Percentiles rank a stretch among this genome's conserved stretches.
Evolutionary conservation across 768 basidiomycete genomes (phyloP).

Genomic region (Naematelia aurantialba): DNA sequence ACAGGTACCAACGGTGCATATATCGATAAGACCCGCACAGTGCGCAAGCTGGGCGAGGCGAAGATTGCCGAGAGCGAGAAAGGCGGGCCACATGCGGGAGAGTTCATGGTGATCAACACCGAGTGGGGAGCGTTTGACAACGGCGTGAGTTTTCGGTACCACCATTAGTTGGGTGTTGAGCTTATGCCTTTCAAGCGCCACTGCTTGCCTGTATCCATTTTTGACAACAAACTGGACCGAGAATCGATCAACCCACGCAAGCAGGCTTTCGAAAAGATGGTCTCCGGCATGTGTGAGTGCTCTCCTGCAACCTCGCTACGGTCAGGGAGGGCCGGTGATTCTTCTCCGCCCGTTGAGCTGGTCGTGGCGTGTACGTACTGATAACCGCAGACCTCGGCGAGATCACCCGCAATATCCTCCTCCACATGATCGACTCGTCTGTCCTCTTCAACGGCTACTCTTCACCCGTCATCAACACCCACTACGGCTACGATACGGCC

Average conservation of each 20-base stretch:
- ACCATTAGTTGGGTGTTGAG: background rate
- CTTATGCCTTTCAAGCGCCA: slow-evolving; percentile 57
- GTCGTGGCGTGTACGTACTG: background rate
- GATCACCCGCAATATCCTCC: slow-evolving; percentile 76
- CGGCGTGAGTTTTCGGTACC: slow-evolving; percentile 57
- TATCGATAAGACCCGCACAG: slow-evolving; percentile 78
- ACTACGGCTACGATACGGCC: slow-evolving; percentile 95
- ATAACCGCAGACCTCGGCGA: slow-evolving; percentile 78
- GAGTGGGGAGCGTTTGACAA: slow-evolving; percentile 99
- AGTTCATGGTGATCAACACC: slow-evolving; percentile 87
- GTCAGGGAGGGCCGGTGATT: no score
- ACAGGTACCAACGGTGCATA: slow-evolving; percentile 99
- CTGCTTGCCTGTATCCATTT: slow-evolving; percentile 79
- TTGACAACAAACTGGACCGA: slow-evolving; percentile 87
- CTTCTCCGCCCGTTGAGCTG: background rate
- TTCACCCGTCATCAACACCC: slow-evolving; percentile 68
- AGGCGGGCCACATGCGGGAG: slow-evolving; percentile 52
- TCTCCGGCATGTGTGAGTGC: slow-evolving; percentile 81
- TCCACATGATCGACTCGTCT: slow-evolving; percentile 63
- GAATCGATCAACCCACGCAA: slow-evolving; percentile 87
- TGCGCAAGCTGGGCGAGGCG: slow-evolving; percentile 73
- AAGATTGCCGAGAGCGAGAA: slow-evolving; percentile 51
- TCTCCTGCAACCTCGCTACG: background rate
- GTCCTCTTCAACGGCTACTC: slow-evolving; percentile 75
- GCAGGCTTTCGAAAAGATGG: slow-evolving; percentile 96